Percentiles rank a stretch among this genome's conserved stretches.
phyloP scores from a whole-genome alignment of 2,329 filamentous ascomycete species.

The Orbilia ellipsospora region DNA sequence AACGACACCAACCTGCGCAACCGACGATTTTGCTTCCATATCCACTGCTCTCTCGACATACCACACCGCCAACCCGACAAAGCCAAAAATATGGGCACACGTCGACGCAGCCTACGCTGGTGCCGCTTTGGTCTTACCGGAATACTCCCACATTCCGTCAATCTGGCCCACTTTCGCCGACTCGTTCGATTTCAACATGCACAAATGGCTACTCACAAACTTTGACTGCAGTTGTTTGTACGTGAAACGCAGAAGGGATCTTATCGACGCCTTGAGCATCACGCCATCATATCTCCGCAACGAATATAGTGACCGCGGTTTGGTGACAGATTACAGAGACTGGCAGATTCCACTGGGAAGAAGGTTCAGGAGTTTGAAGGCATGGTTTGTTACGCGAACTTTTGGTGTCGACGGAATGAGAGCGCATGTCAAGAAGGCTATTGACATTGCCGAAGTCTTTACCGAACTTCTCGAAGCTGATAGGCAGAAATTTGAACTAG shows the following conservation, averaged over 20 bases:
- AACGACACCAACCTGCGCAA: conserved; percentile 86
- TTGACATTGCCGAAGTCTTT: conserved; percentile 78
- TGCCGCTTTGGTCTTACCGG: conserved; percentile 81
- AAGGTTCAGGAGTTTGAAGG: conserved; percentile 87
- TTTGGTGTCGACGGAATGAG: conserved; percentile 83
- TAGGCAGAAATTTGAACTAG: conserved; percentile 77
- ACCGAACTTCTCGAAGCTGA: conserved; percentile 70
- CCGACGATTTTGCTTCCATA: conserved; percentile 82
- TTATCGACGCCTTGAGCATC: conserved; percentile 83
- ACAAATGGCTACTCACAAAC: conserved; percentile 96
- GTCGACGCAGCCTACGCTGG: conserved; percentile 94
- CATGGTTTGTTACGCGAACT: conserved; percentile 91
- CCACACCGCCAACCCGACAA: conserved; percentile 57
- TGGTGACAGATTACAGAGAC: conserved; percentile 94
- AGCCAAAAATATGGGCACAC: conserved; percentile 82
- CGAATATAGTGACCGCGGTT: conserved; percentile 78
- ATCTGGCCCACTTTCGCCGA: conserved; percentile 75
- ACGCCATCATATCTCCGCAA: conserved; percentile 86
- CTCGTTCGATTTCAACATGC: conserved; percentile 94
- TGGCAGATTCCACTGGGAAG: conserved; percentile 96
- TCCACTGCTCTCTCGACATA: conserved; percentile 66
- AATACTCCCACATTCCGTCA: conserved; percentile 73
- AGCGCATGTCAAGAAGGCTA: conserved; percentile 75
- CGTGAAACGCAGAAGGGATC: conserved; percentile 77
- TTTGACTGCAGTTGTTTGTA: conserved; percentile 87